Base-by-base conservation (phyloP, 2,329 filamentous ascomycete genomes). In the Raffaelea ambrosiae region DNA sequence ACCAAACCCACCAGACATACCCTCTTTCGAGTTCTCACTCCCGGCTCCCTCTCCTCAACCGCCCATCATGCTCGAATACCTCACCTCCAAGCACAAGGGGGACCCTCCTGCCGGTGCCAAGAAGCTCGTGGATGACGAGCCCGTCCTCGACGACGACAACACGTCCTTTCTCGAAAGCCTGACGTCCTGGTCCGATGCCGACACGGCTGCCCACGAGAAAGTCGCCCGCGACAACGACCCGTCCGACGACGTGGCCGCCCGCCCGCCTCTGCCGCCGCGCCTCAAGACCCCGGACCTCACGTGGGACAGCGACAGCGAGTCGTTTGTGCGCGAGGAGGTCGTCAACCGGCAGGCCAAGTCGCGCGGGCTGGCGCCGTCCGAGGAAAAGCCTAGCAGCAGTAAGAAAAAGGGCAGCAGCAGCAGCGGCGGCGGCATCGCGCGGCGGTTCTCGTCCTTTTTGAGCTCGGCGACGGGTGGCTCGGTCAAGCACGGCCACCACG, bases 131-230 rank as follows among this genome's bases (percentile, higher is more conserved):
- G 31, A 51, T n/a, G 61, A 61, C 42, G 57, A 59, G 41, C 73
- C 74, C 1, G 64, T 83, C 26, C 69, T 83, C 40, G 67, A 73
- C 51, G 65, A 66, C 40, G 75, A 77, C 36, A 78, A 83, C 59
- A 76, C 81, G 62, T 61, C 65, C 18, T 83, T 82, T 61, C 68
- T 83, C 41, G 67, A 73, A 57, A 69, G 68, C 35, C 69, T 83
- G 41, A 71, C 81, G 13, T 39, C 7, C 26, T 14, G 35, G 31
- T 46, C 40, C 35, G 40, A 45, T 21, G 44, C 45, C 23, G 54
- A 49, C 20, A 41, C 39, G 13, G 65, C 68, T 5, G 47, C 40
- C 18, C 26, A 44, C 2, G 47, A 54, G 16, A 54, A 58, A 35
- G 44, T 45, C 22, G 54, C 49, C 19, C 44, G 42, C 31, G 53